These are phyloP conservation scores for Agastache rugosa DNA, from an alignment of 257 asterid genomes.

Conservation along the genomic window DNA sequence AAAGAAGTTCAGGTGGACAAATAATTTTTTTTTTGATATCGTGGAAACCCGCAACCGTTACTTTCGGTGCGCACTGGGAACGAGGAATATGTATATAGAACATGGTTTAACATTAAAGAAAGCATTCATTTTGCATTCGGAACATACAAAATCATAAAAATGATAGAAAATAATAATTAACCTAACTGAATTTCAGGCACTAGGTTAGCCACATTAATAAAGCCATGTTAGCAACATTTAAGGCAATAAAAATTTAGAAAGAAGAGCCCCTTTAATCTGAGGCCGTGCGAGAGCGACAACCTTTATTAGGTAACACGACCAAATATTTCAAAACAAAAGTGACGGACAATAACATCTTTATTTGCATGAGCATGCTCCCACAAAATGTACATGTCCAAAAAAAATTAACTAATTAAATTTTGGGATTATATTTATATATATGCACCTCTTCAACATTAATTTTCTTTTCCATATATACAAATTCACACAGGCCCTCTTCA, in stretches of 20 bases:
- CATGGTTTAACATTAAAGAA: too few relatives aligned
- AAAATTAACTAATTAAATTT: background rate
- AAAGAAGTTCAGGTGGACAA: too few relatives aligned
- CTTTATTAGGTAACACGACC: constrained; percentile 50
- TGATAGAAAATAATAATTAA: constrained; percentile 7
- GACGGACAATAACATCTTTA: constrained; percentile 46
- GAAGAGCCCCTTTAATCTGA: constrained; percentile 48
- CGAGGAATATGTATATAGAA: too few relatives aligned
- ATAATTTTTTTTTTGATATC: too few relatives aligned
- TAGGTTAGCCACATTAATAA: constrained; percentile 15
- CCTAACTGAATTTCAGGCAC: constrained; percentile 35
- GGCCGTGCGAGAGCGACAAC: constrained; percentile 45
- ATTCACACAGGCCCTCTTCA: background rate
- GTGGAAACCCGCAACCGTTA: too few relatives aligned
- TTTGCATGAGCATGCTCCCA: constrained; percentile 48
- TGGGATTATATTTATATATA: background rate
- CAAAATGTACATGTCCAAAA: constrained; percentile 14
- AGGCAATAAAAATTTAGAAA: constrained; percentile 35
- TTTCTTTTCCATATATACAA: background rate
- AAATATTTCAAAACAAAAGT: constrained; percentile 40
- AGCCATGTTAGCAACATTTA: constrained; percentile 26
- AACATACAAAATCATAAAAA: background rate
- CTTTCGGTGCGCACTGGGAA: too few relatives aligned
- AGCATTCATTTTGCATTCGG: too few relatives aligned
- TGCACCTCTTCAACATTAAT: background rate